Percentiles rank a stretch among this genome's conserved stretches.
Conservation (phyloP, 2,329 filamentous ascomycete genomes). For the Talaromyces sp. region DNA sequence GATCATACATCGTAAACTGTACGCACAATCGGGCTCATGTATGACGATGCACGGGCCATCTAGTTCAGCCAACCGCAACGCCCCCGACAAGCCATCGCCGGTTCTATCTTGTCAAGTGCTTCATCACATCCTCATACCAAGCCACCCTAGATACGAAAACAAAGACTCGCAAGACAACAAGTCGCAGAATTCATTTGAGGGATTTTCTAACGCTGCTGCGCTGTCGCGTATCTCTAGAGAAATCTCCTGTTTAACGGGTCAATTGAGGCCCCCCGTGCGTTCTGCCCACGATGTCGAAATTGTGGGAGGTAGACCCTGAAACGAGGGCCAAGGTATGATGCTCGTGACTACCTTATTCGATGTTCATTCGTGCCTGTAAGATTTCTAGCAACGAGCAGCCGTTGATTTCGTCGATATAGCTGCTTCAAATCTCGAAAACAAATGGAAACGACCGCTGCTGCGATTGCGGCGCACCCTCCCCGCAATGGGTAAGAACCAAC, state of each 20-base stretch:
- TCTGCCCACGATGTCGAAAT: conserved; percentile 55
- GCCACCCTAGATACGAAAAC: not conserved
- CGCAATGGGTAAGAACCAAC: conserved; percentile 73
- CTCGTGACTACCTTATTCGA: not conserved
- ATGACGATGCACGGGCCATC: conserved; percentile 26
- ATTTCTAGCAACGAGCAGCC: not conserved
- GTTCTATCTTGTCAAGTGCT: conserved; percentile 39
- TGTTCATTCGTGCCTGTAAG: not conserved
- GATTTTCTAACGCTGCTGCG: too few relatives aligned
- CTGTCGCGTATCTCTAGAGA: not conserved
- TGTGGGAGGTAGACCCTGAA: conserved; percentile 99
- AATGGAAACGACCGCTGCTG: conserved; percentile 87
- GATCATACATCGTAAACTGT: not conserved
- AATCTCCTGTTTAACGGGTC: not conserved
- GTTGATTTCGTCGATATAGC: conserved; percentile 49
- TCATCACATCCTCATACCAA: conserved; percentile 25
- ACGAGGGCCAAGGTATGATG: conserved; percentile 79
- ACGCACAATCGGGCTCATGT: not conserved
- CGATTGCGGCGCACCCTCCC: conserved; percentile 91
- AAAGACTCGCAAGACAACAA: not conserved
- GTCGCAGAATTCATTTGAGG: not conserved
- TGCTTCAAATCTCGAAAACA: conserved; percentile 85
- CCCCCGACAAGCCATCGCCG: conserved; percentile 21
- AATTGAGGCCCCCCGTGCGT: not conserved
- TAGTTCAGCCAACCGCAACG: conserved; percentile 4